Conservation (phyloP, 75 land plant species). For the Cunninghamia lanceolata region DNA sequence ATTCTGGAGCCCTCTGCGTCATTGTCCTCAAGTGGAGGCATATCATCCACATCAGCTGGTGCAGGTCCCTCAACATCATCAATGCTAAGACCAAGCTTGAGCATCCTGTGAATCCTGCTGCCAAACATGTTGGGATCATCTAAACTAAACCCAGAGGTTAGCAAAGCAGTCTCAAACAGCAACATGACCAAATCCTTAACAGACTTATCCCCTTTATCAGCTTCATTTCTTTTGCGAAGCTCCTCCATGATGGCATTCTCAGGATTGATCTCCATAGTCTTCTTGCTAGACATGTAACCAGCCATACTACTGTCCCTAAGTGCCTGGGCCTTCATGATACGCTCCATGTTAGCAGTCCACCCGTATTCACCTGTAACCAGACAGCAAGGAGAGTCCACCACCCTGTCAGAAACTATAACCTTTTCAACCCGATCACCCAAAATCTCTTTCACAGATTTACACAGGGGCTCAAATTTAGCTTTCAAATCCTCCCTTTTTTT, state of each 20-base stretch:
- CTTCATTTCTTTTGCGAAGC: conserved; percentile 14
- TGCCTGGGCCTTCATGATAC: conserved; percentile 73
- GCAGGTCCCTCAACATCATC: conserved; percentile 8
- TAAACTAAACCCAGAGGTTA: conserved; percentile 28
- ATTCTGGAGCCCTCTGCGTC: conserved; percentile 13
- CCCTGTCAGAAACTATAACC: conserved; percentile 63
- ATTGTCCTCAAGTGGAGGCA: background rate
- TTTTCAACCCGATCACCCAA: conserved; percentile 74
- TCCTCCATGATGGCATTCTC: conserved; percentile 33
- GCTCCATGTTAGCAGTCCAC: conserved; percentile 81
- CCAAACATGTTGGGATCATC: conserved; percentile 37
- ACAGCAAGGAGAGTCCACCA: conserved; percentile 75
- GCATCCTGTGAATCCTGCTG: conserved; percentile 29
- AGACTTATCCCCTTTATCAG: conserved; percentile 26
- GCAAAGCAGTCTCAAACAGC: conserved; percentile 33
- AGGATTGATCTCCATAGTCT: conserved; percentile 49
- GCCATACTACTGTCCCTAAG: conserved; percentile 46
- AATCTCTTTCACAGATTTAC: conserved; percentile 71
- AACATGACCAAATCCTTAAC: conserved; percentile 40
- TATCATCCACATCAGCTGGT: background rate
- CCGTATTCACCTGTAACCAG: conserved; percentile 77
- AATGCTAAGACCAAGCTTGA: conserved; percentile 34
- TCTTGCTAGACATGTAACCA: conserved; percentile 42
- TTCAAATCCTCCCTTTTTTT: conserved; percentile 63
- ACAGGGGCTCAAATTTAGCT: conserved; percentile 59